Evolutionary conservation across 345 rosid genomes (phyloP).

Genomic region (Kandelia obovata): DNA sequence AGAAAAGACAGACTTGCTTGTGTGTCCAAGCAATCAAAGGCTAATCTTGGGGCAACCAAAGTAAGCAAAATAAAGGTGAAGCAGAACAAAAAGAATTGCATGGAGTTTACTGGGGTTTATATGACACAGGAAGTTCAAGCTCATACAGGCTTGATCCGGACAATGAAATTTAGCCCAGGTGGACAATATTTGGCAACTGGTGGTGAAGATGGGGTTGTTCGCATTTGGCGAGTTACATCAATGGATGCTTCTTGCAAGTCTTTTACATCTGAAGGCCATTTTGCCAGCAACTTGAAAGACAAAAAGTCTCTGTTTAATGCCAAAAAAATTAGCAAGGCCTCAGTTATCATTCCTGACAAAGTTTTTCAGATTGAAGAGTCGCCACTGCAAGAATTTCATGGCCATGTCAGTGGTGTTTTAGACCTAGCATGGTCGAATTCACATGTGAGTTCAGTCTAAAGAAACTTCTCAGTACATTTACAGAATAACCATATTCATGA

Average conservation of each 20-base stretch:
- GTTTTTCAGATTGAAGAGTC: conserved; percentile 61
- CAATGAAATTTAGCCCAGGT: conserved; percentile 85
- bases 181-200: conserved; percentile 76
- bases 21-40: conserved; percentile 12
- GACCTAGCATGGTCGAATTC: conserved; percentile 84
- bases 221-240: conserved; percentile 61
- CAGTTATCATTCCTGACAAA: conserved; percentile 56
- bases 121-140: conserved; percentile 63
- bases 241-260: conserved; percentile 32
- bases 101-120: conserved; percentile 65
- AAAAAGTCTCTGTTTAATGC: conserved; percentile 14
- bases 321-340: conserved; percentile 30
- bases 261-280: conserved; percentile 26
- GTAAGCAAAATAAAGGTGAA: conserved; percentile 51
- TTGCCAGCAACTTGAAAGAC: conserved; percentile 9
- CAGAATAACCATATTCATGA: neutral
- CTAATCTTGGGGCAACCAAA: conserved; percentile 14
- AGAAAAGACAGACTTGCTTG: conserved; percentile 14
- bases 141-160: conserved; percentile 66
- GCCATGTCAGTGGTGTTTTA: conserved; percentile 67
- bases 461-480: neutral
- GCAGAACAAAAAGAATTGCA: conserved; percentile 54
- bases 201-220: conserved; percentile 77
- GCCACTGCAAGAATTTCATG: conserved; percentile 67
- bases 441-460: conserved; percentile 48